These are phyloP conservation scores for Pyricularia pennisetigena DNA, from an alignment of 2,329 filamentous ascomycete species.

Conservation along the genomic window DNA sequence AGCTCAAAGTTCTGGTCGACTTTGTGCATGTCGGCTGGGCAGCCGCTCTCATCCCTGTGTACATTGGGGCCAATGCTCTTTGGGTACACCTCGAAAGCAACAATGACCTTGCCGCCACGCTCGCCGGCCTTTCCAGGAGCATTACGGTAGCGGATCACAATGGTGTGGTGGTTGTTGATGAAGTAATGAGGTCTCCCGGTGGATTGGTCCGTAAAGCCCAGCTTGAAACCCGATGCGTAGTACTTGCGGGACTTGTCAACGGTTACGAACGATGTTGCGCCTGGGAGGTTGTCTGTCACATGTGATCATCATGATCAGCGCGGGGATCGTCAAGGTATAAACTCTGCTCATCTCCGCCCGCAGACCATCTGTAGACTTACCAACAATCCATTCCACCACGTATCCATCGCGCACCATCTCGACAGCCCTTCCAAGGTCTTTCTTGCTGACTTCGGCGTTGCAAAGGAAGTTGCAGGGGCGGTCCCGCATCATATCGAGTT, in stretches of 20 bases:
- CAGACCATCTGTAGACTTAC: not conserved
- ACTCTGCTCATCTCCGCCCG: not conserved
- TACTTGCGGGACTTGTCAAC: constrained; percentile 79
- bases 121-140: constrained; percentile 60
- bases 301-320: not conserved
- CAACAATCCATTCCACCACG: constrained; percentile 83
- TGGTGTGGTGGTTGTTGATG: constrained; percentile 81
- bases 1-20: constrained; percentile 59
- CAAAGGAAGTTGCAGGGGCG: constrained; percentile 65
- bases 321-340: not conserved
- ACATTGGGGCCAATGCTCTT: constrained; percentile 62
- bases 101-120: constrained; percentile 66
- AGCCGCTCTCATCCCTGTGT: constrained; percentile 52
- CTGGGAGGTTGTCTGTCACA: constrained; percentile 64
- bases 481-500: constrained; percentile 68
- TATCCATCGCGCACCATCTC: constrained; percentile 71
- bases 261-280: constrained; percentile 80
- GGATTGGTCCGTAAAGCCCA: constrained; percentile 65
- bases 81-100: constrained; percentile 83
- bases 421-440: constrained; percentile 56
- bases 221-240: constrained; percentile 82
- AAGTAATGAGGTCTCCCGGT: constrained; percentile 54
- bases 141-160: constrained; percentile 69
- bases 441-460: constrained; percentile 52
- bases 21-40: constrained; percentile 56